phyloP scores from a whole-genome alignment of 805 yeast genomes.

The Ogataea chonburiensis region DNA sequence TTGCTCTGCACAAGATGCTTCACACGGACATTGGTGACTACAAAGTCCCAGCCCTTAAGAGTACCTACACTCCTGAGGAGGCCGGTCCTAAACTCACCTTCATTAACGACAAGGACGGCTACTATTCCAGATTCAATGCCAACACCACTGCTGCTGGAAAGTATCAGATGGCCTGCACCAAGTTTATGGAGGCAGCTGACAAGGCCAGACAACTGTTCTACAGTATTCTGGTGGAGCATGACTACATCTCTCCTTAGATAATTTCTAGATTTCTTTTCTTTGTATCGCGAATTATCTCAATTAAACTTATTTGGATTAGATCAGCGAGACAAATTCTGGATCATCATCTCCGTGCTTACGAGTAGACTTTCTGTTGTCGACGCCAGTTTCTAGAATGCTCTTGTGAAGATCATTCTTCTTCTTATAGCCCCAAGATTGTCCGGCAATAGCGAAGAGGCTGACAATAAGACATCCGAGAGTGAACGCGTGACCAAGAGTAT shows the following conservation, averaged over 20 bases:
- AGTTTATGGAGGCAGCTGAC: slow-evolving; percentile 20
- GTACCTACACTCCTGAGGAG: slow-evolving; percentile 21
- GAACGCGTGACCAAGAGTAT: slow-evolving; percentile 39
- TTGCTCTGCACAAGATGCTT: slow-evolving; percentile 30
- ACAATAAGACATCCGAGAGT: slow-evolving; percentile 1
- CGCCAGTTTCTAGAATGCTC: slow-evolving; percentile 3
- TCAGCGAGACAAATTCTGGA: slow-evolving; percentile 2
- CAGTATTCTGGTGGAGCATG: slow-evolving; percentile 18
- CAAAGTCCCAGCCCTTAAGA: slow-evolving; percentile 19
- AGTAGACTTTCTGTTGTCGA: slow-evolving; percentile 3
- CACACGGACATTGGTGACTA: slow-evolving; percentile 27
- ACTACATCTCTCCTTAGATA: slow-evolving; percentile 5
- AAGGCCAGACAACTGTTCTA: slow-evolving; percentile 18
- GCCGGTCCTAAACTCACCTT: slow-evolving; percentile 26
- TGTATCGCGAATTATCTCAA: neutral
- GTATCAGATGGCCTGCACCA: slow-evolving; percentile 20
- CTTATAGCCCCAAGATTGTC: slow-evolving; percentile 5
- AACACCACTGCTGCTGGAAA: slow-evolving; percentile 22
- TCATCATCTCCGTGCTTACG: slow-evolving; percentile 10
- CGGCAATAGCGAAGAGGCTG: slow-evolving; percentile 1
- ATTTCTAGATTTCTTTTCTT: neutral
- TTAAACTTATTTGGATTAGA: neutral
- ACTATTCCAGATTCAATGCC: slow-evolving; percentile 13
- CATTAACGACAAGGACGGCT: slow-evolving; percentile 23
- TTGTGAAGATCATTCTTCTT: slow-evolving; percentile 2